Base-by-base conservation (phyloP, 768 basidiomycete genomes). In the Xanthoconium stramineum region DNA sequence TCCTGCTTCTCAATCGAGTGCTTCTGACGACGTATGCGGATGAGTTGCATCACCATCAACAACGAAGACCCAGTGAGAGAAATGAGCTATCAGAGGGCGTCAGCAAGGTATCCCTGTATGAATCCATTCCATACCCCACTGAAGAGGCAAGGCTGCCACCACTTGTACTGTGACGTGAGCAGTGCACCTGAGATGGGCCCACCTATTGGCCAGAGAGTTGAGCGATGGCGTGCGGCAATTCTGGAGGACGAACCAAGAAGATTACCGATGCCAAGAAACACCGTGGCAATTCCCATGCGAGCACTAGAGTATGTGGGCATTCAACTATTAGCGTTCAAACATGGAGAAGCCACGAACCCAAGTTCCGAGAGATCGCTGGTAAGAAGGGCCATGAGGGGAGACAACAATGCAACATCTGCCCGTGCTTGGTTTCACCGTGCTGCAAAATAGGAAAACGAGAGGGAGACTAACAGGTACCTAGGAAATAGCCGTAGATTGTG, bases 101-200 rank as follows among this genome's bases (percentile, higher is more conserved):
- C 47, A 62, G 24, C 17, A 35, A 5, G 7, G 36, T 13, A 12
- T 12, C 12, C 36, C 13, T 15, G 36, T 24, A 37, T 15, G 12
- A 37, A 37, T 37, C 12, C 12, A 37, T 37, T 3, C 14, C 36
- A 15, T 58, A 75, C 70, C 47, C 81, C 83, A 20, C 75, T 69
- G 60, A 82, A 85, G 9, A 84, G 48, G 4, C 78, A 75, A 5
- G 83, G 78, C 46, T 72, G 72, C 80, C 80, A 83, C 85, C 85
- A 86, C 2, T 75, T 69, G 62, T 80, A 84, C 11, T 74, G 61
- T 10, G 72, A 58, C 0, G 80, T 76, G 5, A 86, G 75, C 15
- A 85, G 65, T 1, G 80, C 79, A 1, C 85, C 84, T 20, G 78
- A 74, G 42, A 85, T 74, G 2, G 85, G 84, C 0, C 80, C 78